Conservation (phyloP, 768 basidiomycete genomes). For the Rhizopogon sp. region DNA sequence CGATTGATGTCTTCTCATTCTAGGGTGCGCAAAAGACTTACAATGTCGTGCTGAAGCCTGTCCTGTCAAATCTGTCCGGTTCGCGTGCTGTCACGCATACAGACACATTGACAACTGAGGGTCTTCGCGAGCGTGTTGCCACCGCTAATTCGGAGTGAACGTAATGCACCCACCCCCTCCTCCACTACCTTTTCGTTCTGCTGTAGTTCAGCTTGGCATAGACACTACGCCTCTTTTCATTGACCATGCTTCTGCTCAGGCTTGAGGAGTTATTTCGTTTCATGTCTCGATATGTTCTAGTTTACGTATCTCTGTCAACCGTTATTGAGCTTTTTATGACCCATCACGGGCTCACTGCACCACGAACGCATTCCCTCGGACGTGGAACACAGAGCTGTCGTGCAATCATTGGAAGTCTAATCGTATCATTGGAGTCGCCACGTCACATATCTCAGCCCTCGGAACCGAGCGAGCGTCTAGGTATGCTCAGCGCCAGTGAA, state of each 20-base stretch:
- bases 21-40: slow-evolving; percentile 89
- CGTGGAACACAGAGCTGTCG: neutral
- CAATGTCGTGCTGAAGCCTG: slow-evolving; percentile 69
- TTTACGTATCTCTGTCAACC: slow-evolving; percentile 3
- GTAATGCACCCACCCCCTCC: neutral
- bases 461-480: neutral
- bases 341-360: neutral
- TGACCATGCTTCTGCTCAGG: slow-evolving; percentile 1
- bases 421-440: neutral
- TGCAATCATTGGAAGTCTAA: neutral
- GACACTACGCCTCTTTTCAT: slow-evolving; percentile 3
- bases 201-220: slow-evolving; percentile 4
- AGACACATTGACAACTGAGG: slow-evolving; percentile 48
- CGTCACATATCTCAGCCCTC: neutral
- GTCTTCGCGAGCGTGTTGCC: slow-evolving; percentile 40
- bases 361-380: too few relatives aligned
- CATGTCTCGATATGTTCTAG: slow-evolving; percentile 4
- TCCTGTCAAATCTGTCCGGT: slow-evolving; percentile 60
- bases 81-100: slow-evolving; percentile 38
- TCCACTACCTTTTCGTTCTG: neutral
- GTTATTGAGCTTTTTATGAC: slow-evolving; percentile 1
- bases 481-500: neutral
- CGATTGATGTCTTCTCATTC: slow-evolving; percentile 6
- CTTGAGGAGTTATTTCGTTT: neutral
- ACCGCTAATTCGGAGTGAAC: slow-evolving; percentile 31